Conservation (phyloP, 2,329 filamentous ascomycete species). For the Calycina herbarum region DNA sequence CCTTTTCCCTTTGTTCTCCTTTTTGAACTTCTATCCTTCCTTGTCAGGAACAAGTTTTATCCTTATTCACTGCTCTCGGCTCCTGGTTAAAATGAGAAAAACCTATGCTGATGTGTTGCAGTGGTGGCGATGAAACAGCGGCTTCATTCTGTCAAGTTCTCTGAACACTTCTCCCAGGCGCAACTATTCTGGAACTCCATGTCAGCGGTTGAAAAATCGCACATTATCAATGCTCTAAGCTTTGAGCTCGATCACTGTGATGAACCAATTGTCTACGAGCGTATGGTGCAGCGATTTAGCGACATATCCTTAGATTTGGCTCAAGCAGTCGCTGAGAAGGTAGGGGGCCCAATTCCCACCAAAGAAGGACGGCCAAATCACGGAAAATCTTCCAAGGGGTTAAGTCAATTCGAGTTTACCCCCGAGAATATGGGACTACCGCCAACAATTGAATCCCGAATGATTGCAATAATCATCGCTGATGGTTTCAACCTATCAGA, state of each 20-base stretch:
- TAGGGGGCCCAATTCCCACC: conserved; percentile 62
- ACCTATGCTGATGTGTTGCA: no score
- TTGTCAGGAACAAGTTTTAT: no score
- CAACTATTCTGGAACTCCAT: conserved; percentile 84
- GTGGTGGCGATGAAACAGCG: conserved; percentile 70
- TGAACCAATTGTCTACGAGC: conserved; percentile 72
- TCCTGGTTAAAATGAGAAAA: no score
- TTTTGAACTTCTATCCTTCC: no score
- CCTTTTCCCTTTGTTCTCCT: no score
- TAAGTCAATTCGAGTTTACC: conserved; percentile 69
- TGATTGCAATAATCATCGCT: conserved; percentile 73
- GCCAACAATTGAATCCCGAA: conserved; percentile 69
- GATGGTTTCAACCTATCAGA: conserved; percentile 71
- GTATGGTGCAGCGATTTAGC: conserved; percentile 64
- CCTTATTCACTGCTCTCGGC: no score
- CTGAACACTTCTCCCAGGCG: conserved; percentile 74
- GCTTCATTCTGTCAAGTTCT: conserved; percentile 70
- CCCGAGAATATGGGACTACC: conserved; percentile 47
- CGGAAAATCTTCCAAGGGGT: conserved; percentile 63
- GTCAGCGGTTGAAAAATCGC: conserved; percentile 62
- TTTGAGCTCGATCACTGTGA: conserved; percentile 83
- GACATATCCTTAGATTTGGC: conserved; percentile 74
- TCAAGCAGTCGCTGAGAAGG: conserved; percentile 66
- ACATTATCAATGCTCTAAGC: conserved; percentile 59
- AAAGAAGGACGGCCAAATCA: conserved; percentile 57